Evolutionary conservation across 1,139 yeast genomes (phyloP), one percentile per base, ranked within the genome.

Genomic region (Suhomyces guaymorum): DNA sequence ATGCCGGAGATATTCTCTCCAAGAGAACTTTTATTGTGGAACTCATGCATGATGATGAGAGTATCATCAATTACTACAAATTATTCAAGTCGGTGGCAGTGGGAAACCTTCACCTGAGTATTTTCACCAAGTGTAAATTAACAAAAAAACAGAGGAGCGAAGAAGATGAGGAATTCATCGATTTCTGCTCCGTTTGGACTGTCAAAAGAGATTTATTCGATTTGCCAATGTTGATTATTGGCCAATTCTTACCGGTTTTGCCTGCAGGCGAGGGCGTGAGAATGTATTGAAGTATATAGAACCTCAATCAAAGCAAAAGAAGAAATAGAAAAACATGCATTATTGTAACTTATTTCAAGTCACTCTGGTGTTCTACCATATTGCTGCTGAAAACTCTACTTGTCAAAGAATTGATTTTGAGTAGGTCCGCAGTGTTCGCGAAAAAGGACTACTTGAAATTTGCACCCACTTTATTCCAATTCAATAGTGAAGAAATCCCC

Each of bases 141-240:
- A 59, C 69, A 39, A 57, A 66, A 28, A 42, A 49, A 56, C 29
- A 37, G 41, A 39, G 10, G 53, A 47, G 13, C 28, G 22, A 14
- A 12, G 30, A 28, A 3, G 61, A 28, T 23, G 47, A 43, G 7
- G 58, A 54, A 9, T 72, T 54, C 46, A 64, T 77, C 33, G 75
- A 73, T 44, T 76, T 78, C 50, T 73, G 80, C 46, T 69, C 78
- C 22, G 80, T 76, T 19, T 78, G 82, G 82, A 77, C 82, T 0
- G 80, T 76, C 16, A 87, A 87, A 50, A 68, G 96, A 46, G 97
- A 90, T 59, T 79, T 86, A 33, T 90, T 89, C 61, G 96, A 89
- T 52, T 80, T 89, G 35, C 97, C 97, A 38, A 75, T 62, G 78
- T 61, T 60, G 53, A 70, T 65, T 32, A 63, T 67, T 32, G 73